A percentile compares a stretch with the other conserved stretches of the same genome.
These are phyloP conservation scores for Penicillium crystallinum DNA, from an alignment of 495 filamentous ascomycete genomes.

Conservation along the genomic window DNA sequence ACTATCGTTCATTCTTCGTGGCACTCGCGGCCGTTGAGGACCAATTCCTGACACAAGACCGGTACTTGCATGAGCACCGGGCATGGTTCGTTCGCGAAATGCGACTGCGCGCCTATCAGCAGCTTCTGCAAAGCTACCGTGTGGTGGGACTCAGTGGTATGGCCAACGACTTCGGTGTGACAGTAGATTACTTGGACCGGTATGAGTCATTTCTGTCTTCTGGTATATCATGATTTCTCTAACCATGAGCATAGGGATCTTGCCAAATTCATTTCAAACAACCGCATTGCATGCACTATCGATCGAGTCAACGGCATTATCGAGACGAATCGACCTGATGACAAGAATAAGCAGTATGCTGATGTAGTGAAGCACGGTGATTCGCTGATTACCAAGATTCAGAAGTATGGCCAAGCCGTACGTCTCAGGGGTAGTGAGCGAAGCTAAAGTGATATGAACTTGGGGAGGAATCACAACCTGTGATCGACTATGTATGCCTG, in stretches of 20 bases:
- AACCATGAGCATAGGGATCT: constrained; percentile 61
- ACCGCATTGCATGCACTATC: constrained; percentile 91
- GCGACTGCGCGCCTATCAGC: constrained; percentile 90
- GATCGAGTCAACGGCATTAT: constrained; percentile 97
- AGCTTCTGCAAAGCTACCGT: constrained; percentile 94
- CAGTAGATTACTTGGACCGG: constrained; percentile 93
- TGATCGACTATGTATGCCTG: constrained; percentile 6
- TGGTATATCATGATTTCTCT: background rate
- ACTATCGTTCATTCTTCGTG: constrained; percentile 89
- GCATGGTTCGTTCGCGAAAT: constrained; percentile 97
- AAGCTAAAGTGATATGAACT: constrained; percentile 35
- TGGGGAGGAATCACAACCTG: background rate
- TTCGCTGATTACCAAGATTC: constrained; percentile 93
- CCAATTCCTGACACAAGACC: constrained; percentile 86
- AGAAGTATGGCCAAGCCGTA: constrained; percentile 97
- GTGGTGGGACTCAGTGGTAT: constrained; percentile 95
- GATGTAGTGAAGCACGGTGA: constrained; percentile 97
- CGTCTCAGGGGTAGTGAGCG: constrained; percentile 91
- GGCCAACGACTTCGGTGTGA: constrained; percentile 93
- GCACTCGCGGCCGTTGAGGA: constrained; percentile 90
- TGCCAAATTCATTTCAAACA: constrained; percentile 92
- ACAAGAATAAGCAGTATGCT: constrained; percentile 98
- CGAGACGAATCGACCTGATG: constrained; percentile 93
- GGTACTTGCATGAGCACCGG: constrained; percentile 89
- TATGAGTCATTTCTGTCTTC: constrained; percentile 30